A percentile compares a stretch with the other conserved stretches of the same genome.
These are phyloP conservation scores for Lactuca saligna DNA, from an alignment of 129 eudicot genomes.

Conservation along the genomic window DNA sequence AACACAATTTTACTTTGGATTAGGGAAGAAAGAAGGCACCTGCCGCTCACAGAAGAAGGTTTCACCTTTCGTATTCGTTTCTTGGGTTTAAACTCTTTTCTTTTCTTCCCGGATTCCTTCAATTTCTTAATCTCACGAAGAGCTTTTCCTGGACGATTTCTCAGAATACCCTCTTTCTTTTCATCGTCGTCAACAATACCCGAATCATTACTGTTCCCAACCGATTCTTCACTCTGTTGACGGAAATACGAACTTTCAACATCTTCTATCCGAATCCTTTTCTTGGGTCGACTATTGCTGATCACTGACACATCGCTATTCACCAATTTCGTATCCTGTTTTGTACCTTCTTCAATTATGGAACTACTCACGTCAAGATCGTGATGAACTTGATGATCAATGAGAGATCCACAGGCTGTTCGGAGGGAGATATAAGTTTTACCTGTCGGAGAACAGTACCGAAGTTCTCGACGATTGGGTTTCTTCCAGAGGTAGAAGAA, in stretches of 20 bases:
- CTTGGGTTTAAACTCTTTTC: neutral
- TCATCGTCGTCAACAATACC: neutral
- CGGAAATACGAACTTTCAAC: conserved; percentile 18
- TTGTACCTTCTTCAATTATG: neutral
- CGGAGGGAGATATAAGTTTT: conserved; percentile 19
- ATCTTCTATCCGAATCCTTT: conserved; percentile 22
- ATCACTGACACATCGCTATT: neutral
- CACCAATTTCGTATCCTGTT: conserved; percentile 3
- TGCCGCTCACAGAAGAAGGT: neutral
- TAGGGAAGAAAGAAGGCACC: conserved; percentile 42
- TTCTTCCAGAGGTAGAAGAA: conserved; percentile 15
- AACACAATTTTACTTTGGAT: conserved; percentile 44
- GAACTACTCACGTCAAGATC: neutral
- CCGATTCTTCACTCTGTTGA: neutral
- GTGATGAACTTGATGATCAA: neutral
- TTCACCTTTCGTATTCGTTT: conserved; percentile 22
- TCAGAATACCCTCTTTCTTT: neutral
- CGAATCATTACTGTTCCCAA: neutral
- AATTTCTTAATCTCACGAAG: neutral
- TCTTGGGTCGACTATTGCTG: conserved; percentile 11
- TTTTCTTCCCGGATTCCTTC: neutral
- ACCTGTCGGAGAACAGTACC: conserved; percentile 31
- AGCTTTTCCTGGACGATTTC: neutral
- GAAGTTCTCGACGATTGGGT: conserved; percentile 18
- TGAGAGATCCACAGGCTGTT: conserved; percentile 20